Evolutionary conservation across 805 yeast species (phyloP).

Genomic region (Candida wancherniae): DNA sequence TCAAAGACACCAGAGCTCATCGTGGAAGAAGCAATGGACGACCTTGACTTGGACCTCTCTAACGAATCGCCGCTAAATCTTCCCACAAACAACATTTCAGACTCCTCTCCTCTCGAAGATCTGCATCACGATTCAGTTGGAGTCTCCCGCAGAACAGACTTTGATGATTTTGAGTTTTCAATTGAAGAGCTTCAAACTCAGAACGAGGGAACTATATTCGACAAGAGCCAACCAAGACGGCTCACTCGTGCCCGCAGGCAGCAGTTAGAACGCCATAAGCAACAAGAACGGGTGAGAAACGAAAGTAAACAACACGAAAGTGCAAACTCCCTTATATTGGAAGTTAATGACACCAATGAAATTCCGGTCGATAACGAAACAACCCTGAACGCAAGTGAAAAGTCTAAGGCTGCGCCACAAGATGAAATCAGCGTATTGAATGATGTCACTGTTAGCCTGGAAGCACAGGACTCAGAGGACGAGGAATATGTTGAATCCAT

Average conservation of each 20-base stretch:
- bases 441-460: slow-evolving; percentile 1
- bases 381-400: not conserved
- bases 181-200: slow-evolving; percentile 14
- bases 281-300: too few relatives aligned
- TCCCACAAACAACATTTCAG: slow-evolving; percentile 1
- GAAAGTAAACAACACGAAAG: not conserved
- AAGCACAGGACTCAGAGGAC: slow-evolving; percentile 5
- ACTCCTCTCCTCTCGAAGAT: not conserved
- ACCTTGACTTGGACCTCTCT: too few relatives aligned
- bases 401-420: not conserved
- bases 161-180: slow-evolving; percentile 15
- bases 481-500: slow-evolving; percentile 5
- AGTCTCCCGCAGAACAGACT: not conserved
- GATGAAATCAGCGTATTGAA: not conserved
- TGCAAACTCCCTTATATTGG: slow-evolving; percentile 6
- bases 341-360: slow-evolving; percentile 3
- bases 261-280: too few relatives aligned
- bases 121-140: not conserved
- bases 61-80: too few relatives aligned
- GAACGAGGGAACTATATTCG: slow-evolving; percentile 10
- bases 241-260: too few relatives aligned
- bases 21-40: too few relatives aligned
- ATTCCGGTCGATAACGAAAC: not conserved
- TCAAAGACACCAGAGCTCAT: too few relatives aligned
- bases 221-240: slow-evolving; percentile 6